Evolutionary conservation across 768 basidiomycete genomes (phyloP).

Genomic region (Harrya chromipes): DNA sequence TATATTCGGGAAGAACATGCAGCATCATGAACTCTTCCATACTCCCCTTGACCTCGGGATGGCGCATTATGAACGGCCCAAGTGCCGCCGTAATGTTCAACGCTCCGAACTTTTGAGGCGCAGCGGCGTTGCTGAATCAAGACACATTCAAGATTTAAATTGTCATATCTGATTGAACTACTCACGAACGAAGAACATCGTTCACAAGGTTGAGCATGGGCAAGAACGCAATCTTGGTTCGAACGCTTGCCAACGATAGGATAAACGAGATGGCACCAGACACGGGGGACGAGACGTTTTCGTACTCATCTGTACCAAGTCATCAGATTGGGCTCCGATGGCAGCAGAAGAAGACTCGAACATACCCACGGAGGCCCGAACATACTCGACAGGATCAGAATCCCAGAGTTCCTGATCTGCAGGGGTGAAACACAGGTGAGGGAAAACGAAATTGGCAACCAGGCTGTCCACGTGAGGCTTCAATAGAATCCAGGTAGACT

Average conservation of each 20-base stretch:
- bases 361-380: slow-evolving; percentile 72
- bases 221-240: slow-evolving; percentile 80
- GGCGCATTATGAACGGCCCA: slow-evolving; percentile 77
- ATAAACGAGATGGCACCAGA: slow-evolving; percentile 80
- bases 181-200: slow-evolving; percentile 63
- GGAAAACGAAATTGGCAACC: slow-evolving; percentile 81
- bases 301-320: slow-evolving; percentile 69
- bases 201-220: slow-evolving; percentile 80
- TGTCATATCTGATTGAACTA: slow-evolving; percentile 6
- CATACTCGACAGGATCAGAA: slow-evolving; percentile 79
- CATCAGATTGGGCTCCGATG: neutral
- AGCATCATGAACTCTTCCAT: slow-evolving; percentile 77
- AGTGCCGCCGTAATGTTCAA: slow-evolving; percentile 79
- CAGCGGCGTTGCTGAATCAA: slow-evolving; percentile 40
- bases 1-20: slow-evolving; percentile 73
- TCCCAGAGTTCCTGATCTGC: slow-evolving; percentile 70
- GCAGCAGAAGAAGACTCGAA: neutral
- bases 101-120: slow-evolving; percentile 78
- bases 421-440: slow-evolving; percentile 77
- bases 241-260: slow-evolving; percentile 69
- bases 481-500: slow-evolving; percentile 84
- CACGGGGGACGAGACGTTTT: slow-evolving; percentile 72
- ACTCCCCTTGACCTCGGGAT: slow-evolving; percentile 71
- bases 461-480: slow-evolving; percentile 82
- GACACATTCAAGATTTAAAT: neutral